Evolutionary conservation across 2,329 filamentous ascomycete genomes (phyloP).

Genomic region (Orbilia quercus): DNA sequence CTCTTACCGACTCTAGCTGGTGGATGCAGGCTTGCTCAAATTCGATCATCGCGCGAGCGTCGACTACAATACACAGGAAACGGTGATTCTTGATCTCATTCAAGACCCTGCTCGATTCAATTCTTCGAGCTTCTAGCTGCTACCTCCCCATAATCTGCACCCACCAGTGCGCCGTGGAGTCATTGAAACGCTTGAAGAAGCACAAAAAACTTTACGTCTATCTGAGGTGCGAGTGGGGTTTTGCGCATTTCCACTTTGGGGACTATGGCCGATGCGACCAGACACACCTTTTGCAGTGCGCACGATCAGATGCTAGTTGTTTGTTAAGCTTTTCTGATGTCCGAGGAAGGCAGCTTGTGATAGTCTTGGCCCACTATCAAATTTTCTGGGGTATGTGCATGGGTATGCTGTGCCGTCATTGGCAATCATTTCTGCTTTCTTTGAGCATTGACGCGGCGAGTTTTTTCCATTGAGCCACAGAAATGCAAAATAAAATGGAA

Average conservation of each 20-base stretch:
- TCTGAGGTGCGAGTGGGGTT: slow-evolving; percentile 31
- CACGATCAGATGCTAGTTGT: slow-evolving; percentile 50
- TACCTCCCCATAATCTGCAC: too few relatives aligned
- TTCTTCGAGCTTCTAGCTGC: too few relatives aligned
- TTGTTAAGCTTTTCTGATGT: slow-evolving; percentile 52
- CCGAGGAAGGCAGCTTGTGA: slow-evolving; percentile 57
- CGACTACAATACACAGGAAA: slow-evolving; percentile 12
- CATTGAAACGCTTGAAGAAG: slow-evolving; percentile 5
- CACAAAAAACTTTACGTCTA: slow-evolving; percentile 21
- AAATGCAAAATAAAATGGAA: neutral
- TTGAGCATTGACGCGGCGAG: slow-evolving; percentile 10
- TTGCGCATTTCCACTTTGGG: slow-evolving; percentile 45
- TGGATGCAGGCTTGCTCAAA: slow-evolving; percentile 2
- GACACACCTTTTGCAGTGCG: slow-evolving; percentile 14
- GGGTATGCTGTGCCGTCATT: slow-evolving; percentile 44
- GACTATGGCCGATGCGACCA: slow-evolving; percentile 45
- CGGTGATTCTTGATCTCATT: neutral
- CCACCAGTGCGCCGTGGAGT: slow-evolving; percentile 1
- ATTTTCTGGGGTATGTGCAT: slow-evolving; percentile 46
- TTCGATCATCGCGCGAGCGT: slow-evolving; percentile 9
- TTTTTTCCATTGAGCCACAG: slow-evolving; percentile 14
- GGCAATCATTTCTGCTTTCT: slow-evolving; percentile 17
- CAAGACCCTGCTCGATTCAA: too few relatives aligned
- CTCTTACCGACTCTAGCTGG: neutral
- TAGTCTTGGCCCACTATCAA: slow-evolving; percentile 42